These are phyloP conservation scores for Boletales sp. DNA, from an alignment of 768 basidiomycete species.

Conservation along the genomic window DNA sequence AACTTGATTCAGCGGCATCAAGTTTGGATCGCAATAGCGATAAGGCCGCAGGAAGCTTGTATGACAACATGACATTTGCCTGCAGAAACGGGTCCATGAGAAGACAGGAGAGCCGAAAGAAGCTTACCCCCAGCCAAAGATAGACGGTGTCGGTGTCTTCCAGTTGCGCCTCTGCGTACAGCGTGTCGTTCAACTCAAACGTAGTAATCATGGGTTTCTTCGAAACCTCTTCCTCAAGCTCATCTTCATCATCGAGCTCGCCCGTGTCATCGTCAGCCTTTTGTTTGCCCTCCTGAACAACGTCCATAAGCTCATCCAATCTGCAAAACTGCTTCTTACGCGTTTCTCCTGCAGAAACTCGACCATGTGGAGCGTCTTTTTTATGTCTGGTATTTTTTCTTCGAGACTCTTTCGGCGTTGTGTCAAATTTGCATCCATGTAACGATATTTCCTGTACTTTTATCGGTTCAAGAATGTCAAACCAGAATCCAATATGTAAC, in stretches of 20 bases:
- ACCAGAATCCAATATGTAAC: slow-evolving; percentile 26
- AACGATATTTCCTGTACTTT: slow-evolving; percentile 87
- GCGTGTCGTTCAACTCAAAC: slow-evolving; percentile 94
- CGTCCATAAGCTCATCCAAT: neutral
- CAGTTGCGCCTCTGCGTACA: slow-evolving; percentile 88
- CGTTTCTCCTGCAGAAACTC: slow-evolving; percentile 70
- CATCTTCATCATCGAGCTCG: slow-evolving; percentile 57
- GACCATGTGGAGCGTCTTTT: slow-evolving; percentile 88
- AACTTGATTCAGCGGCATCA: slow-evolving; percentile 57
- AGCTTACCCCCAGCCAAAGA: slow-evolving; percentile 90
- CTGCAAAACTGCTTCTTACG: slow-evolving; percentile 38
- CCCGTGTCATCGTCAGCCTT: slow-evolving; percentile 35
- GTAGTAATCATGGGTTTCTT: slow-evolving; percentile 69
- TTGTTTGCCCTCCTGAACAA: slow-evolving; percentile 55
- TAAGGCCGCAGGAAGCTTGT: slow-evolving; percentile 77
- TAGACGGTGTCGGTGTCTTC: slow-evolving; percentile 87
- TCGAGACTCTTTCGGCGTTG: slow-evolving; percentile 77
- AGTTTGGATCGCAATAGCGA: slow-evolving; percentile 74
- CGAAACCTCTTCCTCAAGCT: slow-evolving; percentile 32
- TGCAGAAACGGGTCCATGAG: slow-evolving; percentile 27
- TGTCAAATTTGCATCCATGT: slow-evolving; percentile 88
- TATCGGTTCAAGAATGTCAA: slow-evolving; percentile 15
- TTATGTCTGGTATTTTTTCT: slow-evolving; percentile 95
- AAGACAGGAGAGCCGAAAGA: slow-evolving; percentile 3
- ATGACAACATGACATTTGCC: slow-evolving; percentile 98